Evolutionary conservation across 2,329 filamentous ascomycete genomes (phyloP).

Genomic region (Fusarium fujikuroi): DNA sequence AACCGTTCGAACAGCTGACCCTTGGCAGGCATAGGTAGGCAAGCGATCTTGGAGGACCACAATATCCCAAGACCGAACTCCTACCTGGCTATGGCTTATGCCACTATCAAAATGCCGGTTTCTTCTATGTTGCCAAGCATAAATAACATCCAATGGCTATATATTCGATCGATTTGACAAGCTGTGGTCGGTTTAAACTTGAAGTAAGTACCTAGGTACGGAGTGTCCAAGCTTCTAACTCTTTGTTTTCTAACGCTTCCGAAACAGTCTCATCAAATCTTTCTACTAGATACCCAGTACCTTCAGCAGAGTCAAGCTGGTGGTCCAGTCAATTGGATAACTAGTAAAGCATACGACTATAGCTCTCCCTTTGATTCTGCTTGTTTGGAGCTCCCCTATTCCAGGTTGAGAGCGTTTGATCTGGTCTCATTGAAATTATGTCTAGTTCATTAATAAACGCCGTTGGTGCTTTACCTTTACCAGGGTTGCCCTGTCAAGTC

Average conservation of each 20-base stretch:
- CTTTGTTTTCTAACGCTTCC: not conserved
- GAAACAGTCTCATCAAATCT: not conserved
- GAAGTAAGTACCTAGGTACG: not conserved
- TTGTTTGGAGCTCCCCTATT: not conserved
- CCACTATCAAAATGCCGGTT: not conserved
- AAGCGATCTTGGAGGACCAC: constrained; percentile 1
- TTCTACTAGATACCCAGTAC: not conserved
- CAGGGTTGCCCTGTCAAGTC: constrained; percentile 35
- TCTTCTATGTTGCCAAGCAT: not conserved
- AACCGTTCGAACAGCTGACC: constrained; percentile 1
- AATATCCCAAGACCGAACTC: not conserved
- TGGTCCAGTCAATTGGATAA: not conserved
- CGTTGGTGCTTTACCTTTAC: constrained; percentile 13
- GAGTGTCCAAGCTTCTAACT: not conserved
- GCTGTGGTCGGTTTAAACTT: not conserved
- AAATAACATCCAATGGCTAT: not conserved
- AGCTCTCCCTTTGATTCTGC: not conserved
- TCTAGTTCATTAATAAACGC: not conserved
- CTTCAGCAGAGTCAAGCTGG: not conserved
- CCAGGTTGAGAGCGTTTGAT: constrained; percentile 5
- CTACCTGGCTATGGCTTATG: not conserved
- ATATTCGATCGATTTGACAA: not conserved
- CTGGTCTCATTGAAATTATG: not conserved
- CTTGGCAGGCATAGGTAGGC: constrained; percentile 4
- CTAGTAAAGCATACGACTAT: not conserved